Evolutionary conservation across 805 yeast species (phyloP), one percentile per base, ranked within the genome.

Genomic region (Candida golubevii): DNA sequence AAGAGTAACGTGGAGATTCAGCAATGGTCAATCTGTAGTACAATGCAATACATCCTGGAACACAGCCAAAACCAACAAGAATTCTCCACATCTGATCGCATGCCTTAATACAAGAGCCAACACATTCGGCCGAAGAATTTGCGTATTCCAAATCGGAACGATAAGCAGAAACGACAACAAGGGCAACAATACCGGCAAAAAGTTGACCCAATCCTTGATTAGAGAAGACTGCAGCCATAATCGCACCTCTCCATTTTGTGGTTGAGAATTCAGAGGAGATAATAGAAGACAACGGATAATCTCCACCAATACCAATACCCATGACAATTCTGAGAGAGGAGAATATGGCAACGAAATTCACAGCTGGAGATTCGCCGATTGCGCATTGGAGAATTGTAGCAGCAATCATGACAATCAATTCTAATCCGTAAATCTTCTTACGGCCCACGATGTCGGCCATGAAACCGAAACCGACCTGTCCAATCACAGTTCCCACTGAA

Each of bases 291-390:
- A 89, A 76, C 55, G 97, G 96, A 66, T 88, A 88, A 72, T 88
- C 97, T 77, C 96, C 97, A 74, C 97, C 97, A 57, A 88, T 89
- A 80, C 97, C 97, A 58, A 89, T 83, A 76, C 97, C 97, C 88
- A 83, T 84, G 51, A 88, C 61, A 54, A 88, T 82, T 80, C 97
- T 85, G 71, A 81, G 83, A 60, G 84, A 82, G 9, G 83, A 69
- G 50, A 89, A 74, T 41, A 87, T 74, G 36, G 93, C 95, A 45
- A 80, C 78, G 59, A 88, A 84, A 60, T 74, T 76, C 48, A 88
- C 69, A 53, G 83, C 93, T 26, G 86, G 78, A 26, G 95, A 79
- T 8, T 65, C 58, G 59, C 95, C 96, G 37, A 83, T 53, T 48
- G 77, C 66, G 72, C 91, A 82, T 73, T 88, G 96, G 51, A 83